These are phyloP conservation scores for Stylosanthes scabra DNA, from an alignment of 331 rosid species.

Conservation along the genomic window DNA sequence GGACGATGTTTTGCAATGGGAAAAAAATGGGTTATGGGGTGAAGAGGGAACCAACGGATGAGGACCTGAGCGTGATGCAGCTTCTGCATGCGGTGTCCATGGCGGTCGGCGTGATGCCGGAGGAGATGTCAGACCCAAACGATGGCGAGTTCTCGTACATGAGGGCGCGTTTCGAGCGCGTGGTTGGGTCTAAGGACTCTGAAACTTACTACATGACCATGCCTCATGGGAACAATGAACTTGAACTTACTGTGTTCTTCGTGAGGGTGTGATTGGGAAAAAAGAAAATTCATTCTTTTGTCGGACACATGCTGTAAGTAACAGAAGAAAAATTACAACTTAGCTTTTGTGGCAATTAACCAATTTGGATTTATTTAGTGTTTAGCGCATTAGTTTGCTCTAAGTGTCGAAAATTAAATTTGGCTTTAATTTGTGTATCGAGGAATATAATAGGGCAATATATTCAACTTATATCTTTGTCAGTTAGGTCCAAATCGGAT, in stretches of 20 bases:
- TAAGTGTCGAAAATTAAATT: no score
- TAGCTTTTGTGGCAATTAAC: no score
- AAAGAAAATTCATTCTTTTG: constrained; percentile 5
- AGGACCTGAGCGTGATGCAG: constrained; percentile 75
- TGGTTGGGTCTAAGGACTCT: constrained; percentile 77
- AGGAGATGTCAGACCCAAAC: constrained; percentile 43
- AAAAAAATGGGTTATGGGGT: constrained; percentile 80
- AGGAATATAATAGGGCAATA: no score
- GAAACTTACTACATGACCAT: constrained; percentile 86
- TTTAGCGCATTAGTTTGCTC: no score
- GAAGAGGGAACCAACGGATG: constrained; percentile 69
- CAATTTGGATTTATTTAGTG: no score
- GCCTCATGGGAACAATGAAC: constrained; percentile 69
- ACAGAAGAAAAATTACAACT: no score
- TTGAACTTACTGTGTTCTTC: constrained; percentile 73
- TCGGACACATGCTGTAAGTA: no score
- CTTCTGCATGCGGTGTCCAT: constrained; percentile 65
- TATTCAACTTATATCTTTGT: no score
- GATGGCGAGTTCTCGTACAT: constrained; percentile 71
- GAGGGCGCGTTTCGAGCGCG: constrained; percentile 80
- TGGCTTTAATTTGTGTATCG: no score
- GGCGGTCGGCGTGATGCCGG: constrained; percentile 79
- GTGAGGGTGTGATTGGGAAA: constrained; percentile 61
- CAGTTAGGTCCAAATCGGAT: no score
- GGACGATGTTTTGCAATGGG: constrained; percentile 81